Base-by-base conservation (phyloP, 2,329 filamentous ascomycete species). In the Escovopsis sp. region DNA sequence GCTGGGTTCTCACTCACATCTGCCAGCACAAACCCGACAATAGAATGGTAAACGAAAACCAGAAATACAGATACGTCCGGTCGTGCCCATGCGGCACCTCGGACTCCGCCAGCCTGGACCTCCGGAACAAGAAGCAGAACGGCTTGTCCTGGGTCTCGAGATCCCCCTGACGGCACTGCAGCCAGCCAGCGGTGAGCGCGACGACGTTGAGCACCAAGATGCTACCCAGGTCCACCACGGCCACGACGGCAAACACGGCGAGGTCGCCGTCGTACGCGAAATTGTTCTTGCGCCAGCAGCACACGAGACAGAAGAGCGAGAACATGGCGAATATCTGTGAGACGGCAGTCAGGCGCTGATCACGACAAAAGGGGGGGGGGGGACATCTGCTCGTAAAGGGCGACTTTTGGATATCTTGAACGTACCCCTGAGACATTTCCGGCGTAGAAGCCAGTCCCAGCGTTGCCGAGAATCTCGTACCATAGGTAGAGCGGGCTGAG, bases 401-500 rank as follows among this genome's bases (percentile, higher is more conserved):
- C 20, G 20, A 20, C 20, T 20, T 20, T 20, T 6, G 27, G 27
- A 30, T 3, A 30, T 9, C 8, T n/a, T 6, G 7, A 31, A 44
- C 45, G 13, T 34, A 46, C 47, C 45, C 37, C 43, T 12, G 42
- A 10, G 29, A 36, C 2, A 13, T 47, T 47, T 12, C 41, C 15
- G 6, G 31, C 9, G 36, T 25, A 14, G 24, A 15, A 15, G 36
- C 39, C 7, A 8, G 9, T 9, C 11, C 27, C 27, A 11, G 36
- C 16, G n/a, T 9, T 9, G 13, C 43, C 45, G 11, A 47, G 41
- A 7, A 50, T 43, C 14, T 27, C 10, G 11, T 39, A 38, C 11
- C 39, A 29, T 6, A 42, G 27, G 14, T 50, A 49, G 14, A 48
- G 14, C 3, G 39, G 30, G 30, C 39, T 49, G 15, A 42, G 31